These are phyloP conservation scores for Cutaneotrichosporon cutaneum DNA, from an alignment of 1,284 basidiomycete species.

Conservation along the genomic window DNA sequence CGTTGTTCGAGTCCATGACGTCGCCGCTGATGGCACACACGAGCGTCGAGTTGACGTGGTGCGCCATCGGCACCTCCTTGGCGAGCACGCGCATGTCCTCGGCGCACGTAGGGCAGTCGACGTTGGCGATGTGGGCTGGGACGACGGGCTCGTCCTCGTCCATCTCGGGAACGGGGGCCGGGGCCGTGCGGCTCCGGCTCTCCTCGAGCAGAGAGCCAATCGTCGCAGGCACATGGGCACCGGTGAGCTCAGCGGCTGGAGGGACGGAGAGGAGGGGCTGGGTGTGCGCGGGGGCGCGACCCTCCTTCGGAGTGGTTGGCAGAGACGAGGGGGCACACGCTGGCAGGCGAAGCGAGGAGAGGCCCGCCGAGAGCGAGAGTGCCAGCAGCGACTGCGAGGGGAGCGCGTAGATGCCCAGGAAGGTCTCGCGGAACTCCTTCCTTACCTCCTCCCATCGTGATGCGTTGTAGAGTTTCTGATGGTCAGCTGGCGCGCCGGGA, in stretches of 20 bases:
- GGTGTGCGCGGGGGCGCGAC: constrained; percentile 23
- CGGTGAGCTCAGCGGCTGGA: constrained; percentile 14
- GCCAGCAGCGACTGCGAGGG: constrained; percentile 81
- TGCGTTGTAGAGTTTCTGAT: constrained; percentile 74
- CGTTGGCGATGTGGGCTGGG: constrained; percentile 62
- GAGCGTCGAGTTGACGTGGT: constrained; percentile 92
- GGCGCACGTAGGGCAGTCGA: constrained; percentile 91
- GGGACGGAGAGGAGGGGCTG: constrained; percentile 24
- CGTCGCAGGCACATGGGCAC: background rate
- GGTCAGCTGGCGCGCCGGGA: background rate
- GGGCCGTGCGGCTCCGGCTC: background rate
- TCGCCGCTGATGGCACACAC: constrained; percentile 86
- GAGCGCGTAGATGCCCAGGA: constrained; percentile 79
- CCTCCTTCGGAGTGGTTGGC: constrained; percentile 5
- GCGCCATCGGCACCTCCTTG: constrained; percentile 82
- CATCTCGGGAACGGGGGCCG: constrained; percentile 7
- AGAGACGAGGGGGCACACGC: constrained; percentile 46
- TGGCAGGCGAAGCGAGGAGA: constrained; percentile 81
- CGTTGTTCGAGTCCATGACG: constrained; percentile 92
- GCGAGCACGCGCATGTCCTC: constrained; percentile 71
- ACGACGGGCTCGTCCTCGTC: constrained; percentile 16
- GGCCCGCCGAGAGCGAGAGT: constrained; percentile 81
- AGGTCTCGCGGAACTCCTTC: constrained; percentile 74
- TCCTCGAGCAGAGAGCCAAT: constrained; percentile 12
- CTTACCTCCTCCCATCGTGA: constrained; percentile 72